phyloP scores from a whole-genome alignment of 2,329 filamentous ascomycete genomes.

The Penicillium digitatum region DNA sequence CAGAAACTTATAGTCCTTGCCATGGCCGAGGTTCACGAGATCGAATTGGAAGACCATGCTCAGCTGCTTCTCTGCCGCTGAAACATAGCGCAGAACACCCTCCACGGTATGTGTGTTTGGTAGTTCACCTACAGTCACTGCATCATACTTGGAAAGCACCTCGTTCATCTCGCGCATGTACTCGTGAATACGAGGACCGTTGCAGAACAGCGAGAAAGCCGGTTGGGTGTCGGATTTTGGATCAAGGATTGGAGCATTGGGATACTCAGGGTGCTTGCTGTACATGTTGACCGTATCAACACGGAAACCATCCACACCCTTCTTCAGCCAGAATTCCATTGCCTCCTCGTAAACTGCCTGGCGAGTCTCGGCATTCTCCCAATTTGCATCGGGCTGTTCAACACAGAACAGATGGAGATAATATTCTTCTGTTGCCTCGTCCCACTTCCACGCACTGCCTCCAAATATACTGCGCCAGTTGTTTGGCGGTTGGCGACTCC shows the following conservation, averaged over 20 bases:
- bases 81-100: conserved; percentile 59
- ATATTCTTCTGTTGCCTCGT: conserved; percentile 64
- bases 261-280: conserved; percentile 46
- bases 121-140: conserved; percentile 69
- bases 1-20: conserved; percentile 45
- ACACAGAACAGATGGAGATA: conserved; percentile 69
- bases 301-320: conserved; percentile 65
- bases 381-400: conserved; percentile 74
- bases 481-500: conserved; percentile 61
- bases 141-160: conserved; percentile 57
- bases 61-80: conserved; percentile 56
- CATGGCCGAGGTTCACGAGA: conserved; percentile 55
- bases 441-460: conserved; percentile 64
- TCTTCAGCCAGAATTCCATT: conserved; percentile 71
- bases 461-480: conserved; percentile 66
- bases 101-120: conserved; percentile 58
- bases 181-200: conserved; percentile 66
- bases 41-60: conserved; percentile 62
- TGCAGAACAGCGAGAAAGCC: conserved; percentile 57
- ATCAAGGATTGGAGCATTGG: conserved; percentile 55
- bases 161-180: conserved; percentile 63
- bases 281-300: conserved; percentile 67
- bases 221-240: conserved; percentile 48
- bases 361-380: conserved; percentile 63
- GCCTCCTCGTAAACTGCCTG: conserved; percentile 63